These are phyloP conservation scores for Phytophthora pini DNA, from an alignment of 352 stramenopile species.

Conservation along the genomic window DNA sequence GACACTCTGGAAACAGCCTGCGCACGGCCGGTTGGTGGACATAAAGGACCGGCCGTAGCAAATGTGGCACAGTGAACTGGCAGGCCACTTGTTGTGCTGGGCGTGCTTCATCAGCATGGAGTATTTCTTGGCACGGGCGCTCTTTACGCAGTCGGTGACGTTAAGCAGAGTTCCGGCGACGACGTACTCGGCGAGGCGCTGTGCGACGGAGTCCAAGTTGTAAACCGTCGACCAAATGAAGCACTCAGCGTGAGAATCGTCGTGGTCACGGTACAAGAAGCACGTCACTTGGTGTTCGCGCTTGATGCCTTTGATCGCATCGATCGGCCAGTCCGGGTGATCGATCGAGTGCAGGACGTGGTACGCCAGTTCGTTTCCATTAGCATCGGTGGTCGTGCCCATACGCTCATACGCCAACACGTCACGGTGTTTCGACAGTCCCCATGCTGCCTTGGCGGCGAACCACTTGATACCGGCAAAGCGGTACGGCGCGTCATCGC, in stretches of 20 bases:
- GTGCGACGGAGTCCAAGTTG: conserved; percentile 43
- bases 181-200: conserved; percentile 53
- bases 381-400: conserved; percentile 54
- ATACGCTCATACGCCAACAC: conserved; percentile 60
- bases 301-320: conserved; percentile 56
- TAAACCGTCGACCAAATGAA: conserved; percentile 56
- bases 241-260: conserved; percentile 42
- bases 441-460: conserved; percentile 44
- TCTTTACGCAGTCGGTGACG: conserved; percentile 44
- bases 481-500: conserved; percentile 40
- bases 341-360: conserved; percentile 70
- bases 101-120: conserved; percentile 46
- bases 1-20: conserved; percentile 53
- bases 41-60: conserved; percentile 52
- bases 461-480: conserved; percentile 66
- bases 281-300: conserved; percentile 53
- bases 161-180: conserved; percentile 44
- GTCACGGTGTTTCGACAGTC: conserved; percentile 47
- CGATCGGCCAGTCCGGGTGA: conserved; percentile 52
- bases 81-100: conserved; percentile 41
- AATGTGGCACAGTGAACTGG: conserved; percentile 47
- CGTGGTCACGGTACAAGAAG: conserved; percentile 48
- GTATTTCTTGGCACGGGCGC: conserved; percentile 51
- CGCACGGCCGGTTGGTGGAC: conserved; percentile 47
- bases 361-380: conserved; percentile 54